These are phyloP conservation scores for Macrocybe gigantea DNA, from an alignment of 768 basidiomycete genomes.

Conservation along the genomic window DNA sequence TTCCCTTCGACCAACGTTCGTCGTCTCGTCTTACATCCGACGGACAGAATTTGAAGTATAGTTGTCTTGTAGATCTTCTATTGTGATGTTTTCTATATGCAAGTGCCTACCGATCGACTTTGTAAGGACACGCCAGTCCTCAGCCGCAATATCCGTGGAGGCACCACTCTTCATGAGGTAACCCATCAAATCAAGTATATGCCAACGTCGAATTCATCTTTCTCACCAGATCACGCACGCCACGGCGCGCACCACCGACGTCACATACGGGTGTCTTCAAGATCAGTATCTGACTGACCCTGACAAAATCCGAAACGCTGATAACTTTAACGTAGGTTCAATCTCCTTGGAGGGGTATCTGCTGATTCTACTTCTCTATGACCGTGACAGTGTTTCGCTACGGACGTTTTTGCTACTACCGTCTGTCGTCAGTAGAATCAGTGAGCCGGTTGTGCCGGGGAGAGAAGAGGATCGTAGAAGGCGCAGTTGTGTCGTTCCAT, in stretches of 20 bases:
- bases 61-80: slow-evolving; percentile 32
- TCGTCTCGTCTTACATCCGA: background rate
- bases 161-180: slow-evolving; percentile 42
- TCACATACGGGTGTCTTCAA: slow-evolving; percentile 32
- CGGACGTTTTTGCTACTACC: too few relatives aligned
- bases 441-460: too few relatives aligned
- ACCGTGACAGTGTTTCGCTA: too few relatives aligned
- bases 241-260: slow-evolving; percentile 30
- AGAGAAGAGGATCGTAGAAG: too few relatives aligned
- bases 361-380: too few relatives aligned
- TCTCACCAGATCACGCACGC: slow-evolving; percentile 33
- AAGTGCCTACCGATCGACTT: slow-evolving; percentile 29
- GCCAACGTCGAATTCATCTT: background rate
- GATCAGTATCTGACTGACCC: slow-evolving; percentile 33
- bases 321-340: slow-evolving; percentile 38
- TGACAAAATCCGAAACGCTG: slow-evolving; percentile 31
- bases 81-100: slow-evolving; percentile 42
- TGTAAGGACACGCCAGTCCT: slow-evolving; percentile 39
- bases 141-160: slow-evolving; percentile 40
- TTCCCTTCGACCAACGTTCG: slow-evolving; percentile 37
- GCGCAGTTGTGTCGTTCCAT: too few relatives aligned
- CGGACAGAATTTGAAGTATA: background rate
- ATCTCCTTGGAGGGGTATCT: too few relatives aligned
- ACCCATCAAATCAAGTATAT: background rate
- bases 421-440: too few relatives aligned